Conservation (phyloP, 805 yeast genomes). For the Candida yuanshanica region DNA sequence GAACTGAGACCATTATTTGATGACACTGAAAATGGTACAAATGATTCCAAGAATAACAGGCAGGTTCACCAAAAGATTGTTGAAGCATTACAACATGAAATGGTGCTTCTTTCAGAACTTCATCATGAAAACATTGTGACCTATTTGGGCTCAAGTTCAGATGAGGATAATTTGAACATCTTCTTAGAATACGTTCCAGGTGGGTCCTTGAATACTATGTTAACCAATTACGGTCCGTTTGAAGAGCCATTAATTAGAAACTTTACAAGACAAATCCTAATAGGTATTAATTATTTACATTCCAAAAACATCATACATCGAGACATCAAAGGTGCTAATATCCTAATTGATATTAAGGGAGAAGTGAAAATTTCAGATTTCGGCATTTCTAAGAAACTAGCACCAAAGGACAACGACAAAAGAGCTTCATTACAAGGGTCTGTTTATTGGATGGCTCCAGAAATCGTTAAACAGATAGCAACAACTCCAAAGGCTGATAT, state of each 20-base stretch:
- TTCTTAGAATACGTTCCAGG: constrained; percentile 75
- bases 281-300: constrained; percentile 72
- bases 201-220: constrained; percentile 66
- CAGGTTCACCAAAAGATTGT: constrained; percentile 50
- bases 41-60: constrained; percentile 19
- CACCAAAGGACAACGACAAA: constrained; percentile 41
- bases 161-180: constrained; percentile 66
- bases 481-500: constrained; percentile 92
- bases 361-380: constrained; percentile 82
- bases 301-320: constrained; percentile 74
- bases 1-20: constrained; percentile 48
- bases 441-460: constrained; percentile 99
- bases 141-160: constrained; percentile 83
- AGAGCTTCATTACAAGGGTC: constrained; percentile 91
- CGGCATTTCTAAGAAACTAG: constrained; percentile 70
- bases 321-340: constrained; percentile 87
- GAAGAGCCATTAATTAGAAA: constrained; percentile 71
- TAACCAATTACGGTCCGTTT: constrained; percentile 69
- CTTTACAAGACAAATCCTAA: constrained; percentile 69
- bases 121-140: constrained; percentile 92
- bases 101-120: constrained; percentile 66
- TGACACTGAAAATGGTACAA: constrained; percentile 23
- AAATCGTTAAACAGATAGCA: constrained; percentile 89
- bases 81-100: constrained; percentile 79
- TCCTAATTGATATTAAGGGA: constrained; percentile 73